phyloP scores from a whole-genome alignment of 495 filamentous ascomycete genomes.

The Annulohypoxylon bovei region DNA sequence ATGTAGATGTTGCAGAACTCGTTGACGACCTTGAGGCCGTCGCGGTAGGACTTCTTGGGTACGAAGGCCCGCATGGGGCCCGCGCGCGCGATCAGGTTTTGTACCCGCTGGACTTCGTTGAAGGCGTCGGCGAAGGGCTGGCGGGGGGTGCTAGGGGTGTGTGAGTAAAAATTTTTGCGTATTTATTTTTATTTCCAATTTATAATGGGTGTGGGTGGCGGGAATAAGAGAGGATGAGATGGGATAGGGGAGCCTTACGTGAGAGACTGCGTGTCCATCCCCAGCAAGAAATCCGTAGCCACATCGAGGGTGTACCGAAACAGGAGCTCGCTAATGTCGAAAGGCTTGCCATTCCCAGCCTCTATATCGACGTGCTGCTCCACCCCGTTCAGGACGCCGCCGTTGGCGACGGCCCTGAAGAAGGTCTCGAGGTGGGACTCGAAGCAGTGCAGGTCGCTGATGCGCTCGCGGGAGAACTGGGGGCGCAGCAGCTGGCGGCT shows the following conservation, averaged over 20 bases:
- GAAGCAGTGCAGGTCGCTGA: conserved; percentile 82
- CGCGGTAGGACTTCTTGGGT: conserved; percentile 66
- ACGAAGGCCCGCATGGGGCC: conserved; percentile 67
- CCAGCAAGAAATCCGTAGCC: conserved; percentile 88
- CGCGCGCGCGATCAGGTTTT: conserved; percentile 66
- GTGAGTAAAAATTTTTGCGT: conserved; percentile 2
- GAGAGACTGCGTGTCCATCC: conserved; percentile 76
- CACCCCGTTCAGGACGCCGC: conserved; percentile 60
- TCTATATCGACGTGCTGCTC: conserved; percentile 56
- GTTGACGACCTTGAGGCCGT: conserved; percentile 73
- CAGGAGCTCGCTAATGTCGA: conserved; percentile 77
- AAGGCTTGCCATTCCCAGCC: conserved; percentile 58
- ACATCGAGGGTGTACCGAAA: conserved; percentile 85
- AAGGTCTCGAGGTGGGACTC: conserved; percentile 78
- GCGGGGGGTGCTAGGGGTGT: conserved; percentile 46
- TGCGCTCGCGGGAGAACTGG: conserved; percentile 83
- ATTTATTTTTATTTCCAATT: background rate
- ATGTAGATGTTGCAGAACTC: conserved; percentile 80
- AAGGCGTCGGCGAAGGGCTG: conserved; percentile 78
- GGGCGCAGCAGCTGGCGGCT: conserved; percentile 82
- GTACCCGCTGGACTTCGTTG: conserved; percentile 73
- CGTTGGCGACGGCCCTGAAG: conserved; percentile 64
- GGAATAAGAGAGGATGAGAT: background rate
- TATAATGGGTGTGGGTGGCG: background rate
- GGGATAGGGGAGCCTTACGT: conserved; percentile 44